phyloP scores from a whole-genome alignment of 116 monocot species.

The Cymodocea nodosa region DNA sequence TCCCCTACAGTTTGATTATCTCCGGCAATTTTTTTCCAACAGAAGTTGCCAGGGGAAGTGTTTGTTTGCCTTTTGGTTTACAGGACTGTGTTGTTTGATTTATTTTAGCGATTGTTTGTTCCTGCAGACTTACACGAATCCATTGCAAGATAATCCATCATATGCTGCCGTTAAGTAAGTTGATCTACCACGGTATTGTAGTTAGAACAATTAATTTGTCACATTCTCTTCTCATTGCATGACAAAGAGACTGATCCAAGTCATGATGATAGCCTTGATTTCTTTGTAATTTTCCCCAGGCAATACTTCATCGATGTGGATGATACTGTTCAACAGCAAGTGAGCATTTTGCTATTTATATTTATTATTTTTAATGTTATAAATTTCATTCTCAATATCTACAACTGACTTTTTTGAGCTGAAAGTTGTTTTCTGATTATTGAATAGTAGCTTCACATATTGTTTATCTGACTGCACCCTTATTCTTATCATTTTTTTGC shows the following conservation, averaged over 20 bases:
- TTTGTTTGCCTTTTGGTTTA: background rate
- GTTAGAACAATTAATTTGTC: background rate
- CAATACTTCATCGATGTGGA: slow-evolving; percentile 3
- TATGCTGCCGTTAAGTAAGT: slow-evolving; percentile 6
- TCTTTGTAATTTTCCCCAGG: background rate
- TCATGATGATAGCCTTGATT: background rate
- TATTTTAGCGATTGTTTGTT: background rate
- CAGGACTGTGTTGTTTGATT: background rate
- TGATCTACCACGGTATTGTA: background rate
- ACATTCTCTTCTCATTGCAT: background rate
- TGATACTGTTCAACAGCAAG: slow-evolving; percentile 2
- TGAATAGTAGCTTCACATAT: background rate
- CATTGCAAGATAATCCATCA: slow-evolving; percentile 7
- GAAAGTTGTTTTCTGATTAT: background rate
- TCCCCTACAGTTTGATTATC: too few relatives aligned
- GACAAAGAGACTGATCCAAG: too few relatives aligned
- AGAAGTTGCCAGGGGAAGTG: background rate
- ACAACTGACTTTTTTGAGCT: background rate
- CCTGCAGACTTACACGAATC: slow-evolving; percentile 3
- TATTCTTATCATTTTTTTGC: background rate
- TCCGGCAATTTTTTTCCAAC: background rate
- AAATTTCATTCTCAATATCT: background rate
- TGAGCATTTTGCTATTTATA: background rate
- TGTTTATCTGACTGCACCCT: background rate
- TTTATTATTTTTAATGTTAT: background rate